Evolutionary conservation across 495 filamentous ascomycete genomes (phyloP).

Genomic region (Endocarpon pusillum): DNA sequence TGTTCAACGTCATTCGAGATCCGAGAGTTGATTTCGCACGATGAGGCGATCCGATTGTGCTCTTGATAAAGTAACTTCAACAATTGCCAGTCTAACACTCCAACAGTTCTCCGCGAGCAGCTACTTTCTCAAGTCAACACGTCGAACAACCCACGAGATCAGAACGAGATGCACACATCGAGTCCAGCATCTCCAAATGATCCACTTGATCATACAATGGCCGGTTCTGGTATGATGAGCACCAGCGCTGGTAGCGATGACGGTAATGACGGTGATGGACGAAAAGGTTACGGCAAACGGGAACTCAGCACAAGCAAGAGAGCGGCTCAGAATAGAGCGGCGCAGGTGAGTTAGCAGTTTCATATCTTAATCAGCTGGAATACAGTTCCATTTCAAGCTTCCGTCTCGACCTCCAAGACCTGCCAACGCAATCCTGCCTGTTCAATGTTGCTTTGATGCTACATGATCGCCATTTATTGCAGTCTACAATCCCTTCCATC

Average conservation of each 20-base stretch:
- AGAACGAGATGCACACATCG: not conserved
- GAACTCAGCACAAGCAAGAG: constrained; percentile 90
- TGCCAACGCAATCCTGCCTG: constrained; percentile 5
- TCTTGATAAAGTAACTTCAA: not conserved
- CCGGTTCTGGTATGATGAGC: not conserved
- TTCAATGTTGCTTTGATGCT: constrained; percentile 12
- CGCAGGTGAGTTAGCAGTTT: constrained; percentile 51
- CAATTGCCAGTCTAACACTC: not conserved
- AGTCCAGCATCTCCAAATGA: not conserved
- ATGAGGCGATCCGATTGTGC: not conserved
- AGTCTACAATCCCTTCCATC: no score
- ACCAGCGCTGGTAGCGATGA: constrained; percentile 1
- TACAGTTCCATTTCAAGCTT: no score
- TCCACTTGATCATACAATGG: not conserved
- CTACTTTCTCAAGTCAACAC: not conserved
- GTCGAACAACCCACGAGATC: not conserved
- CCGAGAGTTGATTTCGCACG: not conserved
- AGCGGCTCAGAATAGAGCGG: constrained; percentile 90
- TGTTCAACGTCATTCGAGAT: not conserved
- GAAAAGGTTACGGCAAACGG: constrained; percentile 51
- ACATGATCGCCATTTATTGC: constrained; percentile 6
- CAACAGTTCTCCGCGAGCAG: not conserved
- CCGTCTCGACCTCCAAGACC: no score
- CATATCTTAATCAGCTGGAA: no score
- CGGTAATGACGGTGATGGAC: constrained; percentile 14